Evolutionary conservation across 371 early-diverging fungal species (phyloP).

Genomic region (Apophysomyces variabilis): DNA sequence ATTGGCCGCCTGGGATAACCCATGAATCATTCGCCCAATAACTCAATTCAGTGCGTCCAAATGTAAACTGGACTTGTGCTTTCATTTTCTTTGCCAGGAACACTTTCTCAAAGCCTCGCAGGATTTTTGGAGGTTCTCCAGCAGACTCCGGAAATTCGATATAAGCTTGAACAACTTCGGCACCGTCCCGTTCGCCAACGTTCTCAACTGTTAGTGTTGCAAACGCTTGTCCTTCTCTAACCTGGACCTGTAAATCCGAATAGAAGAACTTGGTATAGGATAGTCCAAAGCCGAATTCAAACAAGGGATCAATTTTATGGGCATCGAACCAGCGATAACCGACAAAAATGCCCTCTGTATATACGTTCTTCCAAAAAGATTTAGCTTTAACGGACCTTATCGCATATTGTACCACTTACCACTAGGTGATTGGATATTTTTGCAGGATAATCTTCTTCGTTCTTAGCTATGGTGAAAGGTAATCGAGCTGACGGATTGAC

Average conservation of each 20-base stretch:
- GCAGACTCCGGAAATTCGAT: constrained; percentile 55
- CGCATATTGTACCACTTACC: constrained; percentile 5
- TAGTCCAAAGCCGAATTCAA: constrained; percentile 67
- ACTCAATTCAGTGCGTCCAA: constrained; percentile 44
- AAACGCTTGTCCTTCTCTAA: constrained; percentile 18
- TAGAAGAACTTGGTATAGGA: constrained; percentile 68
- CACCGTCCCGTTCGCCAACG: constrained; percentile 54
- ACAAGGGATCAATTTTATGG: constrained; percentile 52
- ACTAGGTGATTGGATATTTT: constrained; percentile 26
- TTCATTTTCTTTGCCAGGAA: constrained; percentile 28
- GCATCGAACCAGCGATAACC: constrained; percentile 64
- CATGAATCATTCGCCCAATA: constrained; percentile 49
- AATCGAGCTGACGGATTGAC: constrained; percentile 65
- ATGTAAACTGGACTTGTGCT: constrained; percentile 34
- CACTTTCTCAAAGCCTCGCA: constrained; percentile 61
- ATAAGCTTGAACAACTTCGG: constrained; percentile 65
- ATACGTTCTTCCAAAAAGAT: constrained; percentile 32
- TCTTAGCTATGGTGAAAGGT: constrained; percentile 61
- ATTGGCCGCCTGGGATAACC: constrained; percentile 50
- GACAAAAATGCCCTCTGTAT: constrained; percentile 57
- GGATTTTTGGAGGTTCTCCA: constrained; percentile 52
- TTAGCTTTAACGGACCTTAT: neutral
- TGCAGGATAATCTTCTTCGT: constrained; percentile 44
- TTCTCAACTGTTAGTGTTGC: constrained; percentile 52
- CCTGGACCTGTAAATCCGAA: constrained; percentile 26